phyloP scores from a whole-genome alignment of 2,329 filamentous ascomycete genomes.

The Simplicillium aogashimaense region DNA sequence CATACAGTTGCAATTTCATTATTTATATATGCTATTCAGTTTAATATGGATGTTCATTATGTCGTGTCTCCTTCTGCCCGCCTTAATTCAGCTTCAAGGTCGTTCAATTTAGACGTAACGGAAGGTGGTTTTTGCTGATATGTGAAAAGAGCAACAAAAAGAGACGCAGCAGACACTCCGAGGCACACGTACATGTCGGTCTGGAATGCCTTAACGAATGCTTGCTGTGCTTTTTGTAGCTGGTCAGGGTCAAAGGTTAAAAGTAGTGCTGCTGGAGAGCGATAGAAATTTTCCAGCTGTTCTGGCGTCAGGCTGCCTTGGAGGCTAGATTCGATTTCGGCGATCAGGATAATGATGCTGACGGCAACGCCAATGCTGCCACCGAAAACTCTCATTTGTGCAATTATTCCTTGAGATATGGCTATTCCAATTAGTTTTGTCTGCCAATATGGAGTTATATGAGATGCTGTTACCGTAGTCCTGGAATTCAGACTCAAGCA shows the following conservation, averaged over 20 bases:
- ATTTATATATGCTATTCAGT: too few relatives aligned
- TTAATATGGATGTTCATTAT: too few relatives aligned
- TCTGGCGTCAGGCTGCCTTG: constrained; percentile 7
- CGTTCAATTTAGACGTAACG: constrained; percentile 10
- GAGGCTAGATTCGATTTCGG: constrained; percentile 9
- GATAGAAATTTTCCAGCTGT: constrained; percentile 10
- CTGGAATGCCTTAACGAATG: constrained; percentile 11
- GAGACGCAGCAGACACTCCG: constrained; percentile 7
- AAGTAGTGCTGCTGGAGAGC: constrained; percentile 8
- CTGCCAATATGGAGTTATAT: background rate
- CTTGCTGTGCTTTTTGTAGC: constrained; percentile 8
- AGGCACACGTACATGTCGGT: constrained; percentile 12
- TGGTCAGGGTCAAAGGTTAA: constrained; percentile 6
- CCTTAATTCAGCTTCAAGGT: constrained; percentile 13
- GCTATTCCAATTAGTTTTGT: constrained; percentile 2
- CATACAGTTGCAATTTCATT: too few relatives aligned
- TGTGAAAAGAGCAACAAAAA: constrained; percentile 9
- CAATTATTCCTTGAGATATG: constrained; percentile 11
- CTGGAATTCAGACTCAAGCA: constrained; percentile 10
- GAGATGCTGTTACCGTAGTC: constrained; percentile 9
- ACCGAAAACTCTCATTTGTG: constrained; percentile 15
- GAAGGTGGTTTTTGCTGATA: constrained; percentile 11
- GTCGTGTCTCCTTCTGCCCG: too few relatives aligned
- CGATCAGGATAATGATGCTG: constrained; percentile 11
- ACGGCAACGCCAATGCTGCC: constrained; percentile 16